Conservation (phyloP, 2,329 filamentous ascomycete species). For the Neofusicoccum sp. region DNA sequence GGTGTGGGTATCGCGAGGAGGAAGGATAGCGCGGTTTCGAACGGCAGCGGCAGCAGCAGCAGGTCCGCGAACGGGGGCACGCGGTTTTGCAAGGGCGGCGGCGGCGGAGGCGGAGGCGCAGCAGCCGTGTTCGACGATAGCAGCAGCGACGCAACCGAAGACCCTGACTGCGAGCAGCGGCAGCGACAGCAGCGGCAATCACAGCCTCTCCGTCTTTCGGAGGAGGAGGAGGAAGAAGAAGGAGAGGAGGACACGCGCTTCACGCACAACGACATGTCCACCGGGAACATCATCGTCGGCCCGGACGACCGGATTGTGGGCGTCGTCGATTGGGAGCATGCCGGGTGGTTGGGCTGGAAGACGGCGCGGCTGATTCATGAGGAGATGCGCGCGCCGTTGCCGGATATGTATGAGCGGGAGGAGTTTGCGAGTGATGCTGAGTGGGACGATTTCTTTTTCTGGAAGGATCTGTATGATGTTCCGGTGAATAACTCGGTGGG, state of each 20-base stretch:
- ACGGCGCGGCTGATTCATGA: slow-evolving; percentile 22
- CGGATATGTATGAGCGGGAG: background rate
- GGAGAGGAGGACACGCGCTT: slow-evolving; percentile 21
- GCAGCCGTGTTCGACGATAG: background rate
- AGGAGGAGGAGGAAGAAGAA: background rate
- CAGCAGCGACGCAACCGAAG: background rate
- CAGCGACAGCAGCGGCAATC: too few relatives aligned
- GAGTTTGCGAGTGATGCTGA: slow-evolving; percentile 4
- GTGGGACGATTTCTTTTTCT: background rate
- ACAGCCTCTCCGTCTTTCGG: too few relatives aligned
- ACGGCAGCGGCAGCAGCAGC: background rate
- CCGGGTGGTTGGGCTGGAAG: slow-evolving; percentile 25
- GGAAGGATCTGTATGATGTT: slow-evolving; percentile 12
- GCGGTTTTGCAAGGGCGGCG: background rate
- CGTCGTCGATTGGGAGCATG: slow-evolving; percentile 26
- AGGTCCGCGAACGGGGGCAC: background rate
- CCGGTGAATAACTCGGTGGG: too few relatives aligned
- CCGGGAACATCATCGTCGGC: slow-evolving; percentile 24
- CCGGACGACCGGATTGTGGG: slow-evolving; percentile 19
- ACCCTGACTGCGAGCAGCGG: too few relatives aligned
- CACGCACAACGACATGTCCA: slow-evolving; percentile 26
- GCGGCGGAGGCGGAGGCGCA: background rate
- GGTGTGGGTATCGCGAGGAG: background rate
- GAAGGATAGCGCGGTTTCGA: background rate
- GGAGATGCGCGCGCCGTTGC: slow-evolving; percentile 16